A percentile compares a stretch with the other conserved stretches of the same genome.
Evolutionary conservation across 2,329 filamentous ascomycete species (phyloP).

Genomic region (Paramyrothecium sp.): DNA sequence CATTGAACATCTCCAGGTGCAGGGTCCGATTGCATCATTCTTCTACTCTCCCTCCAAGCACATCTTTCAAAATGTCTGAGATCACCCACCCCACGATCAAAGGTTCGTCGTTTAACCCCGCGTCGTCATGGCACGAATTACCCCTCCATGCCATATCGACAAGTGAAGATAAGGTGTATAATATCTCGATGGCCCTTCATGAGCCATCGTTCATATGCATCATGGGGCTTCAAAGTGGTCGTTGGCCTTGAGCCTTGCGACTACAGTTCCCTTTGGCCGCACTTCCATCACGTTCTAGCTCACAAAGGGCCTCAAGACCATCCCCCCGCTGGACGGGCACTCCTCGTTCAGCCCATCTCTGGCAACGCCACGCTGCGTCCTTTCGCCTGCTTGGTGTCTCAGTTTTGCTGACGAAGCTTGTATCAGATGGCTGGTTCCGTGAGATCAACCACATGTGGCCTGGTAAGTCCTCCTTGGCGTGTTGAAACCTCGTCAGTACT

Average conservation of each 20-base stretch:
- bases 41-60: background rate
- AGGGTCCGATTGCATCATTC: background rate
- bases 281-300: no score
- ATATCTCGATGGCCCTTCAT: no score
- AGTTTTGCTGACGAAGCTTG: background rate
- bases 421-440: slow-evolving; percentile 97
- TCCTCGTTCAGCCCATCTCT: no score
- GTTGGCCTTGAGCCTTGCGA: no score
- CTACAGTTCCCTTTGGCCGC: no score
- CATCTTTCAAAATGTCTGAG: slow-evolving; percentile 44
- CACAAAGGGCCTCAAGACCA: no score
- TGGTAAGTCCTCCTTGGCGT: slow-evolving; percentile 34
- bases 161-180: no score
- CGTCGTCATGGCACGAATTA: slow-evolving; percentile 2
- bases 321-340: no score
- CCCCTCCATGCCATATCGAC: slow-evolving; percentile 11
- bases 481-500: background rate
- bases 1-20: background rate
- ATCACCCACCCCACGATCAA: slow-evolving; percentile 58
- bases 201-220: no score
- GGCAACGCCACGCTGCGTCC: no score
- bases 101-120: slow-evolving; percentile 39
- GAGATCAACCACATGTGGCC: slow-evolving; percentile 99
- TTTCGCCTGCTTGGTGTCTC: background rate
- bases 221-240: no score